Evolutionary conservation across 176 grass and related monocot genomes (phyloP), one percentile per base, ranked within the genome.

Genomic region (Hsuehochloa calcarea): DNA sequence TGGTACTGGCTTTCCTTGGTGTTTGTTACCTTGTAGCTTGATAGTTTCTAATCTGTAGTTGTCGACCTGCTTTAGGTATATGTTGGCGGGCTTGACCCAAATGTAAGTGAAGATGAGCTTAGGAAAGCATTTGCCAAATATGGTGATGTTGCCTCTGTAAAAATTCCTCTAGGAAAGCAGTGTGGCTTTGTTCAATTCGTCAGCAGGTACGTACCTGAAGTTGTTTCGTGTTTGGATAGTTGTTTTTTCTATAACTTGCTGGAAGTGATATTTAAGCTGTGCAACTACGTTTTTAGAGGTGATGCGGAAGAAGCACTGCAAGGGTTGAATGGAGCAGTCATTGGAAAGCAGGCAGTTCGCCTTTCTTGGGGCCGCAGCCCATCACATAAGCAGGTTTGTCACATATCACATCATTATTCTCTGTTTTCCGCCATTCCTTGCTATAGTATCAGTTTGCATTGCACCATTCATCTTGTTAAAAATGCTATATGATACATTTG

Each of bases 281-380:
- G 27, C 27, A 17, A 77, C 26, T 59, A 6, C 15, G 17, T 81
- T 77, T 81, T 80, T 58, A 98, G 96, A 95, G 81, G 77, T 80
- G 88, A 93, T 83, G 93, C 93, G 6, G 96, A 95, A 93, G 96
- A 92, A 87, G 91, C 96, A 87, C 85, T 98, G 22, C 93, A 98
- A 90, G 93, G 91, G 49, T 85, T 95, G 79, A 98, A 93, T 73
- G 96, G 91, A 85, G 69, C 89, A 65, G 56, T 82, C 51, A 92
- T 98, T 59, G 96, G 96, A 51, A 95, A 90, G 80, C 96, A 95
- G 77, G 69, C 93, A 11, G 93, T 98, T 50, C 96, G 96, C 77
- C 93, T 98, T 87, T 98, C 93, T 47, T 95, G 93, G 96, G 95
- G 93, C 55, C 93, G 95, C 88, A 98, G 88, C 78, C 93, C 96